Conservation (phyloP, 257 asterid species). For the Jacaranda copaia region DNA sequence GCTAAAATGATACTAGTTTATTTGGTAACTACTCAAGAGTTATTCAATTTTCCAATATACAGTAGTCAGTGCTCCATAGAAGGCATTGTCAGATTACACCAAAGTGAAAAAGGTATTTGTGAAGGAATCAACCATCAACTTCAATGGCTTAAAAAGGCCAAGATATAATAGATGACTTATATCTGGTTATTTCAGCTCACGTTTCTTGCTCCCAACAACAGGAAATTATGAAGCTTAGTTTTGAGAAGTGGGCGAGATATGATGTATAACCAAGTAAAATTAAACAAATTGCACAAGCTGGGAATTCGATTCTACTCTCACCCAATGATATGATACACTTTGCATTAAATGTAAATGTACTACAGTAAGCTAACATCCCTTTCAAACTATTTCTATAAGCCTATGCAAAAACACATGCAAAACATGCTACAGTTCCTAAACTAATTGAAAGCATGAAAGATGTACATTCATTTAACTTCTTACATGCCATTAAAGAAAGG, state of each 20-base stretch:
- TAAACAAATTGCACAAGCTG: neutral
- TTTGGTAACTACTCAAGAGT: neutral
- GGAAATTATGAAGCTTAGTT: neutral
- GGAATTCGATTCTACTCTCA: neutral
- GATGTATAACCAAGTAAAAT: neutral
- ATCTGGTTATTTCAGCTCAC: no score
- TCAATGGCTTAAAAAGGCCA: neutral
- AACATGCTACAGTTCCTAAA: neutral
- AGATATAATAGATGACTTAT: neutral
- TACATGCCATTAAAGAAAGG: neutral
- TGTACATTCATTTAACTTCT: neutral
- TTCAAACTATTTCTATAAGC: neutral
- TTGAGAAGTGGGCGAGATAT: neutral
- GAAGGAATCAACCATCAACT: neutral
- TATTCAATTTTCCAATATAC: neutral
- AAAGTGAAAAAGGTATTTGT: neutral
- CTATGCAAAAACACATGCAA: neutral
- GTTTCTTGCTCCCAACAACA: neutral
- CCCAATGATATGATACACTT: slow-evolving; percentile 2
- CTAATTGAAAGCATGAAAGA: slow-evolving; percentile 3
- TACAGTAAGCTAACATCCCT: neutral
- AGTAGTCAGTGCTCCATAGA: slow-evolving; percentile 13
- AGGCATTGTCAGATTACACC: neutral
- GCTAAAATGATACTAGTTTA: neutral
- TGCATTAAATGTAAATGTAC: slow-evolving; percentile 1